Evolutionary conservation across 257 asterid genomes (phyloP), one percentile per base, ranked within the genome.

Genomic region (Scutellaria minor): DNA sequence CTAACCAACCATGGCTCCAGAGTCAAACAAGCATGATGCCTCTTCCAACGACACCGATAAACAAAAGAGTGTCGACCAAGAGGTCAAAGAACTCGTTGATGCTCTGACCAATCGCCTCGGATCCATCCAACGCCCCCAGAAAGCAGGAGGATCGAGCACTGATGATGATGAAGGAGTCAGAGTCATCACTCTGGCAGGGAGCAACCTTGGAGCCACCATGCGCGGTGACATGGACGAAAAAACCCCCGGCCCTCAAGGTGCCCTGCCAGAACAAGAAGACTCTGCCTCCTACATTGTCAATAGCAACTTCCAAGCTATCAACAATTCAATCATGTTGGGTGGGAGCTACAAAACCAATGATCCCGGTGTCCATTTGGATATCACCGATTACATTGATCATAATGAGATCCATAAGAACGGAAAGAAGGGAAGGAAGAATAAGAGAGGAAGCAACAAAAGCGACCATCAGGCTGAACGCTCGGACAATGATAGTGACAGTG

Each of bases 301-400:
- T 71, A 95, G 95, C 85, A 95, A 95, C 75, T 92, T 92, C 74
- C 99, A 95, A 60, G 91, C 98, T 56, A 71, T 92, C 77, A 95
- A 92, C 87, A 95, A 95, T 56, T 95, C 99, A 1, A 87, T 95
- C 83, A 95, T 95, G 97, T 11, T 95, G 11, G 97, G 89, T 2
- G 97, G 98, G 6, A 85, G 84, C 79, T 90, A 92, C 72, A 53
- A 75, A 13, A 83, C 96, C 4, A 84, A 95, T 14, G 96, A 95
- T 76, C 99, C 99, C 0, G 99, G 99, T 11, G 95, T 95, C 27
- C 99, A 92, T 80, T 63, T 95, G 86, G 92, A 90, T 68, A 66
- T 95, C 66, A 41, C 88, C 4, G 98, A 95, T 37, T 79, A 77
- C 31, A 31, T 64, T 14, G 90, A 86, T 22, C 71, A 67, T 37